Base-by-base conservation (phyloP, 805 yeast genomes). In the Saccharomycopsis vini region DNA sequence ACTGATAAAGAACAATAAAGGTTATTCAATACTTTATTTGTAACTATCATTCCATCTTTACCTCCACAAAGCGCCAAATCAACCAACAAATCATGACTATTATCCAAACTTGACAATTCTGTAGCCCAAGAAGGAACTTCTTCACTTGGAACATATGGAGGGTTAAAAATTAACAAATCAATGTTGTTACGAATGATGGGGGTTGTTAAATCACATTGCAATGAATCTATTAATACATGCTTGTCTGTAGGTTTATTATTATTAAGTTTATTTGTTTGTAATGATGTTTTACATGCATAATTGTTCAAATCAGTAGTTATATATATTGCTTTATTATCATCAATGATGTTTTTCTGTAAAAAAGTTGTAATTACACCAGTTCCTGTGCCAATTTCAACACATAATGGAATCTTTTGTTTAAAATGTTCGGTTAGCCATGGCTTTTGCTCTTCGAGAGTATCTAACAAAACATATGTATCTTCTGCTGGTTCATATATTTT, bases 91-190 rank as follows among this genome's bases (percentile, higher is more conserved):
- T 71, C 68, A 16, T 29, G 1, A 16, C 12, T 26, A 19, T 36
- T 24, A 34, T 3, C 24, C 20, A 18, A 22, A 15, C 5, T 22
- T 12, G 12, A 26, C 29, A 9, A 9, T 9, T 20, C 15, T 26
- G 18, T 20, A 22, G 23, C 42, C 50, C n/a, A n/a, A n/a, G n/a
- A 56, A 0, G 97, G 97, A 0, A 86, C 82, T 0, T 55, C 56
- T 46, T 79, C 88, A 1, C 90, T 85, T 0, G 98, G 98, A 1
- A 92, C 98, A 57, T 92, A 92, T 0, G 98, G 98, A 0, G 98
- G 98, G 56, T 92, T 92, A 62, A 92, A 92, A 1, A 92, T 68
- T 19, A 92, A 63, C 1, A 90, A 45, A 55, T 92, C 97, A 1
- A 88, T 69, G 3, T 62, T 40, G 2, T 68, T 52, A 0, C 56